A percentile compares a stretch with the other conserved stretches of the same genome.
phyloP scores from a whole-genome alignment of 345 rosid genomes.

The Dovyalis caffra region DNA sequence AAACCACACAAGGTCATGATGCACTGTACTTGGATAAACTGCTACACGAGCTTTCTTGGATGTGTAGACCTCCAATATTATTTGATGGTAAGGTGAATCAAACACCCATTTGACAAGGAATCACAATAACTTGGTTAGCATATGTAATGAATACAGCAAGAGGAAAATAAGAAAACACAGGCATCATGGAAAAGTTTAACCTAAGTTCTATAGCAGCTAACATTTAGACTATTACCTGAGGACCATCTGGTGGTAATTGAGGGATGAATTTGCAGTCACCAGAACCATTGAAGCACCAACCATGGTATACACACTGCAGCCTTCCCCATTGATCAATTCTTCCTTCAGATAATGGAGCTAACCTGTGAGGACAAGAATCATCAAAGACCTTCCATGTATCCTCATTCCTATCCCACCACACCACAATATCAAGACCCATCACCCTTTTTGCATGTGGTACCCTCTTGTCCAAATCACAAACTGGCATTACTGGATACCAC shows the following conservation, averaged over 20 bases:
- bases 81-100: conserved; percentile 7
- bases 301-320: conserved; percentile 81
- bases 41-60: conserved; percentile 74
- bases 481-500: conserved; percentile 78
- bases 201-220: neutral
- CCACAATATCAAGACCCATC: conserved; percentile 71
- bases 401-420: conserved; percentile 85
- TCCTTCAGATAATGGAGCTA: conserved; percentile 61
- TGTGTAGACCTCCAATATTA: conserved; percentile 54
- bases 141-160: too few relatives aligned
- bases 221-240: conserved; percentile 1
- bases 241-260: conserved; percentile 79
- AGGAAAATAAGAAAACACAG: too few relatives aligned
- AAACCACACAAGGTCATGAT: conserved; percentile 85
- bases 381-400: conserved; percentile 36
- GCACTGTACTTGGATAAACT: conserved; percentile 68
- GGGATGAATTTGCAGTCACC: conserved; percentile 14
- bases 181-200: neutral
- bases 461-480: conserved; percentile 71
- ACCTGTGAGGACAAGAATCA: conserved; percentile 39
- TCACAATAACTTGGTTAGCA: too few relatives aligned
- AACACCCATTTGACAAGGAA: too few relatives aligned
- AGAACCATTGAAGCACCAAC: conserved; percentile 82
- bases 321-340: conserved; percentile 79
- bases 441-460: conserved; percentile 67